Evolutionary conservation across 1,284 basidiomycete genomes (phyloP).

Genomic region (Heterobasidion occidentale): DNA sequence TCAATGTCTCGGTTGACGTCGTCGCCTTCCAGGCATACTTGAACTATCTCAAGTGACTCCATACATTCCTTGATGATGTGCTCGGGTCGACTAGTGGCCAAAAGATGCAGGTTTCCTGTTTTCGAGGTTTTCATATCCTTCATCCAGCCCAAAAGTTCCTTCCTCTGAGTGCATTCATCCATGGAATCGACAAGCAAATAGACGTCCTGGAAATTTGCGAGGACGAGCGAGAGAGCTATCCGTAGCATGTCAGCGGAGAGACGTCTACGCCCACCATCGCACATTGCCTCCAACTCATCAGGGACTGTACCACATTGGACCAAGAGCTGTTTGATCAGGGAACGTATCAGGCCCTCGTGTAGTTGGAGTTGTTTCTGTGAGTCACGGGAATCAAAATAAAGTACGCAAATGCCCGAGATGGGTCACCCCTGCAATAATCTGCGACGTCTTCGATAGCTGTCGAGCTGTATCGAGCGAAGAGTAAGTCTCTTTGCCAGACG

Average conservation of each 20-base stretch:
- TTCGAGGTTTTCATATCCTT: no score
- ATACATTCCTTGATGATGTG: neutral
- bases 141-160: no score
- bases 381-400: neutral
- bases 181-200: neutral
- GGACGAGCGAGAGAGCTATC: neutral
- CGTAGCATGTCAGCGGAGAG: neutral
- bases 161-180: neutral
- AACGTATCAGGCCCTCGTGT: neutral
- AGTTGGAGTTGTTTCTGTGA: neutral
- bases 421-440: neutral
- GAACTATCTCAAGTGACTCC: neutral
- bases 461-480: neutral
- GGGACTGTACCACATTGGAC: neutral
- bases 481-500: neutral
- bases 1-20: neutral
- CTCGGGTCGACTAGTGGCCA: neutral
- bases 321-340: neutral
- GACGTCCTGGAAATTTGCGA: neutral
- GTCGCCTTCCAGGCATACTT: neutral
- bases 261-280: neutral
- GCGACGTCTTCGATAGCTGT: neutral
- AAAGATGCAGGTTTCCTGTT: neutral
- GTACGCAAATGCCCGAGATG: neutral
- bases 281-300: neutral